These are phyloP conservation scores for Solanum hybrid DNA, from an alignment of 305 asterid genomes.

Conservation along the genomic window DNA sequence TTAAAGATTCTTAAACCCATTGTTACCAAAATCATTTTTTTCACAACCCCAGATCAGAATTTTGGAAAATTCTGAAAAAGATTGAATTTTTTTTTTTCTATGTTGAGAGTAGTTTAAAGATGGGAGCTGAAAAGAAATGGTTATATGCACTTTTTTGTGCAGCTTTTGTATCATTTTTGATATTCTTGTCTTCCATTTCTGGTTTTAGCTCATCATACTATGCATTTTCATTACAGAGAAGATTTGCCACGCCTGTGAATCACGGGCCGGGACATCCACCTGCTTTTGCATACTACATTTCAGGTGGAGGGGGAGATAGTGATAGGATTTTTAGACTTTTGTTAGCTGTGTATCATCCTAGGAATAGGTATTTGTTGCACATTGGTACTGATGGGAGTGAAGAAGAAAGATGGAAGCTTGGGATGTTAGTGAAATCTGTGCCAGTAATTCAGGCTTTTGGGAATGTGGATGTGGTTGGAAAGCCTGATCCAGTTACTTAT, in stretches of 20 bases:
- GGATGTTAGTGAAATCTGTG: constrained; percentile 55
- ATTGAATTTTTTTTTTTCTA: background rate
- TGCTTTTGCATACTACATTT: constrained; percentile 79
- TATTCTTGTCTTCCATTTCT: constrained; percentile 57
- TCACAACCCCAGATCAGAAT: background rate
- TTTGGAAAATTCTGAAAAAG: background rate
- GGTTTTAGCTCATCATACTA: constrained; percentile 73
- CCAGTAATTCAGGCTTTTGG: constrained; percentile 74
- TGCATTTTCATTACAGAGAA: constrained; percentile 46
- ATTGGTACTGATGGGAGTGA: constrained; percentile 64
- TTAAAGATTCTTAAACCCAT: background rate
- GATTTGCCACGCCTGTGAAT: constrained; percentile 42
- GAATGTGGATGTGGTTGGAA: constrained; percentile 92
- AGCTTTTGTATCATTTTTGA: constrained; percentile 65
- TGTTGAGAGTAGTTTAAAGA: background rate
- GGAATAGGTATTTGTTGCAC: constrained; percentile 91
- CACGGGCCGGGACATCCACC: constrained; percentile 80
- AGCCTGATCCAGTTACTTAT: constrained; percentile 87
- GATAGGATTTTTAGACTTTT: constrained; percentile 72
- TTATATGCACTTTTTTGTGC: constrained; percentile 81
- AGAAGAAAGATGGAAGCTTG: constrained; percentile 65
- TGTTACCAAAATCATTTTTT: background rate
- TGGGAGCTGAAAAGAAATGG: constrained; percentile 92
- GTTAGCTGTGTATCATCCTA: constrained; percentile 90
- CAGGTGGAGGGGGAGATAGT: constrained; percentile 65